Base-by-base conservation (phyloP, 2,329 filamentous ascomycete species). In the Falciphora oryzae region DNA sequence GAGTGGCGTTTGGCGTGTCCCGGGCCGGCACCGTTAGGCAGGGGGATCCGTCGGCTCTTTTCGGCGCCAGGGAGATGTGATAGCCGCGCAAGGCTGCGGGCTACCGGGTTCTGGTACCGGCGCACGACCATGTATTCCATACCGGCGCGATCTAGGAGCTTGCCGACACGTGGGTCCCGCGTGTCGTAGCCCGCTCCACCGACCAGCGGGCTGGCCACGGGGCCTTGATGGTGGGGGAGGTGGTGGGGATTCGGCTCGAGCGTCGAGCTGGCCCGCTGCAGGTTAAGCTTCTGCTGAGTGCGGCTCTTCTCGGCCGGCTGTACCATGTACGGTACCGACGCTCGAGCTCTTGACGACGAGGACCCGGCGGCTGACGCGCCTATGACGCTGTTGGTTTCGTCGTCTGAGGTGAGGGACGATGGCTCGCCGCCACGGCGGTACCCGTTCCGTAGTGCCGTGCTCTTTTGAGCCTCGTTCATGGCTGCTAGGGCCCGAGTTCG, bases 91-190 rank as follows among this genome's bases (percentile, higher is more conserved):
- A 92, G 76, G 0, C 87, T 88, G 59, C 88, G 83, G 5, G 83
- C 85, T 25, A 92, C 81, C 0, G 89, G 88, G 69, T 91, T 90
- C 70, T 90, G 87, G 71, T 89, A 89, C 59, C 89, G 81, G 64
- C 89, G 83, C 44, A 92, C 87, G 11, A 91, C 89, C n/a, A 88
- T 81, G 73, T 91, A 92, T 71, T 92, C 89, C 75, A 89, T 84
- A 22, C 86, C 87, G 1, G 89, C 89, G 60, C 87, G 83, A 72
- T 91, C 89, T 64, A 91, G 82, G 61, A 89, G 81, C 72, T 85
- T 84, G 70, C 83, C 80, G 32, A 90, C 81, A 5, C 88, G 82
- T 1, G 87, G 87, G 70, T 91, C 88, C 22, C 83, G 77, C 60
- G 81, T 80, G 65, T 87, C 85, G 66, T 84, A 85, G n/a, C 80